Evolutionary conservation across 179 eudicot species (phyloP).

Genomic region (Silene noctiflora): DNA sequence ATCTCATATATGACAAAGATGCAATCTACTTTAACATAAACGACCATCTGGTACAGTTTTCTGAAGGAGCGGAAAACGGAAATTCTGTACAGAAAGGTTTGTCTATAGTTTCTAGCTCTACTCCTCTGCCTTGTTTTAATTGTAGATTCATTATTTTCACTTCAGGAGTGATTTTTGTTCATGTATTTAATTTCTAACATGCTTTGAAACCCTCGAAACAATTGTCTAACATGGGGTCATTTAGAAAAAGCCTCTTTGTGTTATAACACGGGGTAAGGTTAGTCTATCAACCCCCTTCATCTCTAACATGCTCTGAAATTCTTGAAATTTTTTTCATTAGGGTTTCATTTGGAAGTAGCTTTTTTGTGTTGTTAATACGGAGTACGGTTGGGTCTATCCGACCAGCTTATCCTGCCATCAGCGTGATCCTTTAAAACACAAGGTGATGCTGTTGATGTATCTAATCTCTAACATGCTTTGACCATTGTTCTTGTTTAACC

Average conservation of each 20-base stretch:
- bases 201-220: too few relatives aligned
- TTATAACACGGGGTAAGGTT: too few relatives aligned
- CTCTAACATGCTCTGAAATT: too few relatives aligned
- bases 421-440: too few relatives aligned
- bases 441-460: neutral
- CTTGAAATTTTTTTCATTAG: too few relatives aligned
- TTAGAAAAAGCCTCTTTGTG: too few relatives aligned
- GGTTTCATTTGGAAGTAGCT: too few relatives aligned
- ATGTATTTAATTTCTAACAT: neutral
- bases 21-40: constrained; percentile 87
- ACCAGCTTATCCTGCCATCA: too few relatives aligned
- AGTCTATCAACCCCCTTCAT: too few relatives aligned
- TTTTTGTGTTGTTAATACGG: too few relatives aligned
- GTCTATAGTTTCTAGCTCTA: constrained; percentile 1
- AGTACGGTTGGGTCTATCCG: too few relatives aligned
- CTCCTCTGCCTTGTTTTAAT: neutral
- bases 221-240: too few relatives aligned
- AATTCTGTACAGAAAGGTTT: constrained; percentile 52
- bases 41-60: constrained; percentile 86
- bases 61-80: constrained; percentile 58
- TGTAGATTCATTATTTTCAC: constrained; percentile 2
- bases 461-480: constrained; percentile 9
- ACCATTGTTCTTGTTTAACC: constrained; percentile 17
- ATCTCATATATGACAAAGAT: constrained; percentile 91
- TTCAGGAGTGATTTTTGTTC: neutral